Evolutionary conservation across 192 early-diverging fungal species (phyloP).

Genomic region (Coemansia sp.): DNA sequence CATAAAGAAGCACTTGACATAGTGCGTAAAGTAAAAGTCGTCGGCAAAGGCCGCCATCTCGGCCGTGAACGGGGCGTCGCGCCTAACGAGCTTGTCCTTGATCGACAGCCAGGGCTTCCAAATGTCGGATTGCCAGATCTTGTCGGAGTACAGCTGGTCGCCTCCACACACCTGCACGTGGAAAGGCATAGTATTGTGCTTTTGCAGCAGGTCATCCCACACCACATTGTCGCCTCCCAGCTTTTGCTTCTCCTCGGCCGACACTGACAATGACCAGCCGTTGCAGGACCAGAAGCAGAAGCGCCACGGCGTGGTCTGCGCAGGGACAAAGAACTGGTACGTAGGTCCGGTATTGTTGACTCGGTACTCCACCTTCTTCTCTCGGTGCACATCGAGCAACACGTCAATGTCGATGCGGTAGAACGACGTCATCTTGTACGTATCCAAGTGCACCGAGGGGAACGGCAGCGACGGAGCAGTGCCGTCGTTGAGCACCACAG

Average conservation of each 20-base stretch:
- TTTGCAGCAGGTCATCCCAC: constrained; percentile 66
- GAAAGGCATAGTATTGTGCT: constrained; percentile 60
- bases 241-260: constrained; percentile 37
- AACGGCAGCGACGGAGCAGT: constrained; percentile 24
- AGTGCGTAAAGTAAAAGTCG: constrained; percentile 71
- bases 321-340: constrained; percentile 55
- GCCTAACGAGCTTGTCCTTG: constrained; percentile 52
- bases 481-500: constrained; percentile 46
- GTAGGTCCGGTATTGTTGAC: constrained; percentile 49
- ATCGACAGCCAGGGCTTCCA: constrained; percentile 62
- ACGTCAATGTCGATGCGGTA: constrained; percentile 62
- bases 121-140: constrained; percentile 55
- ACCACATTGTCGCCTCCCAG: constrained; percentile 56
- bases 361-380: constrained; percentile 45
- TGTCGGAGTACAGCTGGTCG: constrained; percentile 71
- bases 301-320: constrained; percentile 57
- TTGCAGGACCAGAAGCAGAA: constrained; percentile 74
- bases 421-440: constrained; percentile 60
- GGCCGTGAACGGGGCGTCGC: constrained; percentile 54
- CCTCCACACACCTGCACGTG: constrained; percentile 74
- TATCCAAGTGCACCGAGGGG: constrained; percentile 50
- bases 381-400: constrained; percentile 39
- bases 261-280: constrained; percentile 62
- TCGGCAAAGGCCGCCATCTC: constrained; percentile 58
- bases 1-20: constrained; percentile 60